These are phyloP conservation scores for Ananas comosus DNA, from an alignment of 176 grass and related monocot species.

Conservation along the genomic window DNA sequence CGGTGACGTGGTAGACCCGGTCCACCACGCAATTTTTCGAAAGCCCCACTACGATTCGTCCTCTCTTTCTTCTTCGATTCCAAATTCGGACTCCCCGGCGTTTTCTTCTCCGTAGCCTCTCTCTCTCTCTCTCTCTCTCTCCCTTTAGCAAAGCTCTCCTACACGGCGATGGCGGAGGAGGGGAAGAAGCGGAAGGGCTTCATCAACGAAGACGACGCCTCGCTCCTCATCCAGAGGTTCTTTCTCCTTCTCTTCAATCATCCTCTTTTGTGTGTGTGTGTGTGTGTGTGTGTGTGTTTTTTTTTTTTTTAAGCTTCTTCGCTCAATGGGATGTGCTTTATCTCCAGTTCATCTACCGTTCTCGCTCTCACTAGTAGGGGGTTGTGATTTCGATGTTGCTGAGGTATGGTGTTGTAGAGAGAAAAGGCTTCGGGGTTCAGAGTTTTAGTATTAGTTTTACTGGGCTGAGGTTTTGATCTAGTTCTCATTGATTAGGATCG, in stretches of 20 bases:
- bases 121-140: neutral
- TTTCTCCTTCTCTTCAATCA: neutral
- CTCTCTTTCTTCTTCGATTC: neutral
- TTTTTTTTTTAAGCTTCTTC: too few relatives aligned
- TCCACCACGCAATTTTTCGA: too few relatives aligned
- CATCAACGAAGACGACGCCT: constrained; percentile 69
- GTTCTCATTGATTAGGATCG: too few relatives aligned
- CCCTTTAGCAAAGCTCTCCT: neutral
- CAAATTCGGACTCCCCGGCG: neutral
- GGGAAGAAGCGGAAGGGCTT: constrained; percentile 28
- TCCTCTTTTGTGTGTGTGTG: neutral
- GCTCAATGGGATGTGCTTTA: too few relatives aligned
- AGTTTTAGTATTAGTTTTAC: neutral
- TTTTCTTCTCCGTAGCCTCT: neutral
- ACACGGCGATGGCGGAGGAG: constrained; percentile 12
- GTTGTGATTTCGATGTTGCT: too few relatives aligned
- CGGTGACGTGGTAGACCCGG: too few relatives aligned
- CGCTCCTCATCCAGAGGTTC: constrained; percentile 66
- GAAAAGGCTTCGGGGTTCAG: too few relatives aligned
- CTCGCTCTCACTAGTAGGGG: too few relatives aligned
- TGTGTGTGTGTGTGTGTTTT: too few relatives aligned
- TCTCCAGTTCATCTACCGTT: too few relatives aligned
- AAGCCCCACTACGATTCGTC: too few relatives aligned
- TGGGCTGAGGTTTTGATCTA: neutral
- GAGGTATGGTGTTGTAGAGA: too few relatives aligned